These are phyloP conservation scores for Linnemannia hyalina DNA, from an alignment of 192 early-diverging fungal species.

Conservation along the genomic window DNA sequence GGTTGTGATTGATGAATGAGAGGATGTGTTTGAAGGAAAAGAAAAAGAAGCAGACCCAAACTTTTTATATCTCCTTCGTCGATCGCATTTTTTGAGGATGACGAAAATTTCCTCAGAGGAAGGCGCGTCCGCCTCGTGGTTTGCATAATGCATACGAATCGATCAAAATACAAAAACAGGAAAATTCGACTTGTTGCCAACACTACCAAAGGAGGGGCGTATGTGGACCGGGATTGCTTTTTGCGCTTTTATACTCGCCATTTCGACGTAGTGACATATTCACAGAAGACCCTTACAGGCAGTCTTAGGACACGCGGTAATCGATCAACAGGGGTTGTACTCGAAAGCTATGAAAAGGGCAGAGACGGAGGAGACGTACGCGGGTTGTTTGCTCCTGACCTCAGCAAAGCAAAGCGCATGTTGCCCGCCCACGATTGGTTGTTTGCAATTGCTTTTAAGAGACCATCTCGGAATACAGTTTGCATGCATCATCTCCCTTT, in stretches of 20 bases:
- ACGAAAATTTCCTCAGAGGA: slow-evolving; percentile 13
- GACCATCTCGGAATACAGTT: neutral
- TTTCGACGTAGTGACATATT: neutral
- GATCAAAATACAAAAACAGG: neutral
- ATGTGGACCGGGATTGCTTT: neutral
- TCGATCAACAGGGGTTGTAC: neutral
- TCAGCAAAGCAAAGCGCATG: too few relatives aligned
- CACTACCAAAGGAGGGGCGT: neutral
- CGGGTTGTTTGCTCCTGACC: neutral
- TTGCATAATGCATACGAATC: neutral
- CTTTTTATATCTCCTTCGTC: neutral
- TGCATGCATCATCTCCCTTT: neutral
- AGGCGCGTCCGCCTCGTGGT: neutral
- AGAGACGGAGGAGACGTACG: neutral
- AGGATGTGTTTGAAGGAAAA: neutral
- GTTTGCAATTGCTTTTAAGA: neutral
- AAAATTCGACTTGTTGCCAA: neutral
- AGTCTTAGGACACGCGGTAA: neutral
- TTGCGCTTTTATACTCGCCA: neutral
- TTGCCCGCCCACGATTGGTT: neutral
- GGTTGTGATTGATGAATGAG: neutral
- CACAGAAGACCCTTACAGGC: neutral
- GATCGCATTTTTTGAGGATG: neutral
- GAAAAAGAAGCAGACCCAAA: neutral
- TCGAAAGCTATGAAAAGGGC: neutral